Conservation (phyloP, 139 green algal species). For the Desmodesmus armatus region DNA sequence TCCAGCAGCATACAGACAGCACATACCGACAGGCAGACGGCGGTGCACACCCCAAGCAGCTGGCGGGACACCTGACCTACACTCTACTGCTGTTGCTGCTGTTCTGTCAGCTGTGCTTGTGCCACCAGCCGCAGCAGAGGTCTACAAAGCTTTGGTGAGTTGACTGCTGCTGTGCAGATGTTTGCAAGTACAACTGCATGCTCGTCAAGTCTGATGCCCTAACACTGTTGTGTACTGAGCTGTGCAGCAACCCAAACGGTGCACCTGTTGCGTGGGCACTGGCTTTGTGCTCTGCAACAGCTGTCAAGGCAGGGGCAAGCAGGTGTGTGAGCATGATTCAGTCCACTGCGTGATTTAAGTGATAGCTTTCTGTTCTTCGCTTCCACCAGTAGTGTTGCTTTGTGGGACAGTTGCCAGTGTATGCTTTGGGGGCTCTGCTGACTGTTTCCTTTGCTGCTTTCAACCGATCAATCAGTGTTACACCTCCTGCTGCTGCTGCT, state of each 20-base stretch:
- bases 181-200: neutral
- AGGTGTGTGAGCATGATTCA: neutral
- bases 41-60: neutral
- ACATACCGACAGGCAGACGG: neutral
- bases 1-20: neutral
- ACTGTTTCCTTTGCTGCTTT: neutral
- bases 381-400: too few relatives aligned
- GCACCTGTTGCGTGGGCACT: conserved; percentile 5
- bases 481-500: neutral
- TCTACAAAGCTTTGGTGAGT: neutral
- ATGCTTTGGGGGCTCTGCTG: neutral
- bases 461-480: neutral
- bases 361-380: too few relatives aligned
- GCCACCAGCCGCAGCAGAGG: neutral
- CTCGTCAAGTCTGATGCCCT: neutral
- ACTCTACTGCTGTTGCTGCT: neutral
- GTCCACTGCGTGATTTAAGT: too few relatives aligned
- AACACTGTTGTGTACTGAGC: neutral
- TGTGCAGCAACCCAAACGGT: conserved; percentile 24
- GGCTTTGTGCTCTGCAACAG: conserved; percentile 14
- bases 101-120: neutral
- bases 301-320: conserved; percentile 11
- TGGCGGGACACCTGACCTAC: neutral
- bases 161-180: too few relatives aligned
- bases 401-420: too few relatives aligned